Evolutionary conservation across 257 asterid species (phyloP), one percentile per base, ranked within the genome.

Genomic region (Jacaranda copaia): DNA sequence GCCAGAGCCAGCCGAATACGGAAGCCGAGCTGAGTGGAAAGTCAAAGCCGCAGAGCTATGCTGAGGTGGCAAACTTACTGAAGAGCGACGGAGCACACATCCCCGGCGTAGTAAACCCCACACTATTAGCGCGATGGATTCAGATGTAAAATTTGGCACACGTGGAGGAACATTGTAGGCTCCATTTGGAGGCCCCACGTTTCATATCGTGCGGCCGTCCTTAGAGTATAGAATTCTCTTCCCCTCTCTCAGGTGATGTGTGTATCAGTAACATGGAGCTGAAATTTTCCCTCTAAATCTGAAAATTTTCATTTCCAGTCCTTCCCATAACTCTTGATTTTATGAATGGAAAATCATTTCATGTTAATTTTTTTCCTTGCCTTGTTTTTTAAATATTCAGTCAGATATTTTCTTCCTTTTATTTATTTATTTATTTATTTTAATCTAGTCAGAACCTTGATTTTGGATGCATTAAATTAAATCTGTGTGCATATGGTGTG

Each of bases 41-140:
- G 78, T 8, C 73, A 51, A 75, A 69, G 84, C 83, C 84, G 82
- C 77, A 72, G 55, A 63, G 74, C 42, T 90, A 88, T 52, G 80
- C 74, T 61, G 93, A 90, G 80, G 82, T 90, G 84, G 90, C 91
- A 1, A 81, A 81, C 51, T 71, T 88, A 55, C 58, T 90, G 75
- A 88, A 72, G 87, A 72, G 72, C 5, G 85, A 76, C 9, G 90
- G 85, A 61, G 76, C 84, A 70, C 91, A 90, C 83, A 72, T 90
- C 16, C 91, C 90, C 2, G 93, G 90, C 1, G 75, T 90, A 11
- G 87, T 90, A 38, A 88, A 90, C 77, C 96, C 96, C 40, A 80
- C 89, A 14, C 84, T 83, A 49, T 81, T 90, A 20, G 86, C 81
- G 3, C 67, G 85, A 73, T 90, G 96, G 85, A 73, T 81, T 15